Base-by-base conservation (phyloP, 768 basidiomycete genomes). In the Coprinellus aureogranulatus region DNA sequence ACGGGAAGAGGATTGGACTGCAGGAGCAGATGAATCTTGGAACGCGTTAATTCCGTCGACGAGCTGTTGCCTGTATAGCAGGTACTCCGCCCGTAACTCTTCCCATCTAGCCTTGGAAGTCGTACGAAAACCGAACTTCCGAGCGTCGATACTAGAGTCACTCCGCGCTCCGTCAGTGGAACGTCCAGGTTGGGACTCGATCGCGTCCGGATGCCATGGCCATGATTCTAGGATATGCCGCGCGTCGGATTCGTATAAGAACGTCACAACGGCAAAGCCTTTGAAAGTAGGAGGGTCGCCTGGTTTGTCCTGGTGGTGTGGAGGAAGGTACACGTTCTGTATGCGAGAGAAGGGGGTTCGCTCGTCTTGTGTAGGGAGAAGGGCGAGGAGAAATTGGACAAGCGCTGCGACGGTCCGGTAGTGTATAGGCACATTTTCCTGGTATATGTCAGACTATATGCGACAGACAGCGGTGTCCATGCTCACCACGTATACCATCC, bases 231-330 rank as follows among this genome's bases (percentile, higher is more conserved):
- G 67, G 0, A 92, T 59, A 1, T 66, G 58, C 8, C 78, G 69
- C 2, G 71, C 76, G 25, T 83, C 77, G 1, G 72, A 67, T 1
- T 65, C 34, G 4, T 69, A 57, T 2, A 74, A 68, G 44, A 92
- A 72, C 0, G 83, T 83, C 54, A 92, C 72, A 27, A 93, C 80
- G 0, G 89, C 89, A 60, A 92, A 92, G 1, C 88, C 88, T 74
- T 88, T 92, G 69, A 81, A 87, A 54, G 78, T 81, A 2, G 87
- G 83, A 14, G 71, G 62, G 25, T 80, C 77, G 2, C 72, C 81
- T 14, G 81, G 78, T 52, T 76, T 76, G 65, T 89, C 88, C 48
- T 81, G 78, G 65, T 86, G 81, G 62, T 91, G 88, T 0, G 81
- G 75, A 12, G 86, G 88, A 26, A 89, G 75, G 1, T 70, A 59